Conservation (phyloP, 208 protist genomes). For the Porcisia deanei region DNA sequence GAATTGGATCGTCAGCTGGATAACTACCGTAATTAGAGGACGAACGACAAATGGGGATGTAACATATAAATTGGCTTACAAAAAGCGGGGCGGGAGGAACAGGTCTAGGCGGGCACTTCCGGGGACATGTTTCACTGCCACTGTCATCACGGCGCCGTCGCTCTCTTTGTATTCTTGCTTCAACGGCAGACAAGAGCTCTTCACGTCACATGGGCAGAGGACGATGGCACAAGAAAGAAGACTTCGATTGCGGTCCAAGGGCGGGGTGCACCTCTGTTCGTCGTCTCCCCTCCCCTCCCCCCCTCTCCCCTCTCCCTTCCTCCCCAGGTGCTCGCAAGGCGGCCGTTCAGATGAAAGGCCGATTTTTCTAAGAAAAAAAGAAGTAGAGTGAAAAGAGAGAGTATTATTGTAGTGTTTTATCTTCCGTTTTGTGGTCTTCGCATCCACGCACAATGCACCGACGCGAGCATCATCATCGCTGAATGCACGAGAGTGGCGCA, state of each 20-base stretch:
- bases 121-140: background rate
- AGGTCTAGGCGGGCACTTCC: no score
- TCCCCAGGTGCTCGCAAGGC: no score
- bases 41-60: background rate
- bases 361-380: no score
- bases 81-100: background rate
- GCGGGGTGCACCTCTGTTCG: no score
- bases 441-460: background rate
- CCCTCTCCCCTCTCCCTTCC: no score
- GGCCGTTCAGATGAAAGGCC: no score
- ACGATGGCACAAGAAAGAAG: background rate
- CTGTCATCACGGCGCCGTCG: background rate
- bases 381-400: no score
- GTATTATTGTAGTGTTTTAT: slow-evolving; percentile 10
- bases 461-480: background rate
- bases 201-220: background rate
- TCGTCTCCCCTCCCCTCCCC: no score
- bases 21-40: slow-evolving; percentile 64
- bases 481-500: background rate
- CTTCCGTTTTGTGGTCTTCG: slow-evolving; percentile 18
- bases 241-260: no score
- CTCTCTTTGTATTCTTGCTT: background rate
- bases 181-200: background rate
- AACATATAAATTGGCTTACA: background rate
- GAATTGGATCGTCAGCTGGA: slow-evolving; percentile 84